Conservation (phyloP, 192 early-diverging fungal species). For the Geranomyces variabilis region DNA sequence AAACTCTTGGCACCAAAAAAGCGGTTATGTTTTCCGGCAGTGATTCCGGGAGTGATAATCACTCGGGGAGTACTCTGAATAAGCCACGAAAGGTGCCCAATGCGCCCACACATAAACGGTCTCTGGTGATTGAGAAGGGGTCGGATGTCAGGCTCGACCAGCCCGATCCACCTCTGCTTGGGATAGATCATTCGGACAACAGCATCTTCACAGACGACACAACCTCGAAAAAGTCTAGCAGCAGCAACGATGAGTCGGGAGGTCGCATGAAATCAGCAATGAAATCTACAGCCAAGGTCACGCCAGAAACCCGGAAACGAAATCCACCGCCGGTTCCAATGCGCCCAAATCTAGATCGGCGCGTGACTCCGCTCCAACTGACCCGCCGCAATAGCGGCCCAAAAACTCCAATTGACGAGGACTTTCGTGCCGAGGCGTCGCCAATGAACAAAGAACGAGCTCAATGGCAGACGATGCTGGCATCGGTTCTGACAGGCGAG, state of each 20-base stretch:
- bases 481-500: conserved; percentile 78
- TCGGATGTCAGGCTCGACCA: background rate
- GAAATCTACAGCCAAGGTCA: background rate
- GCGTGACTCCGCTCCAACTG: conserved; percentile 11
- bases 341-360: conserved; percentile 18
- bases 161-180: too few species aligned
- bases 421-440: background rate
- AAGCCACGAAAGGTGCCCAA: conserved; percentile 6
- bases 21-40: conserved; percentile 12
- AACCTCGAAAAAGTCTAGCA: conserved; percentile 4
- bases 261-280: background rate
- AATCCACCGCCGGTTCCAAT: conserved; percentile 10
- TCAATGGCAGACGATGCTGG: conserved; percentile 86
- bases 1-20: background rate
- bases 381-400: conserved; percentile 7
- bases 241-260: background rate
- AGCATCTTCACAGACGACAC: background rate
- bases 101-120: conserved; percentile 5
- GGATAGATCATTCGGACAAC: too few species aligned
- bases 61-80: background rate
- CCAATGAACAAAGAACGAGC: conserved; percentile 59
- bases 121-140: conserved; percentile 9
- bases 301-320: conserved; percentile 3
- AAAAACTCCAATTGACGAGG: background rate
- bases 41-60: conserved; percentile 14